Base-by-base conservation (phyloP, 1,139 yeast genomes). In the Taphrina wiesneri region DNA sequence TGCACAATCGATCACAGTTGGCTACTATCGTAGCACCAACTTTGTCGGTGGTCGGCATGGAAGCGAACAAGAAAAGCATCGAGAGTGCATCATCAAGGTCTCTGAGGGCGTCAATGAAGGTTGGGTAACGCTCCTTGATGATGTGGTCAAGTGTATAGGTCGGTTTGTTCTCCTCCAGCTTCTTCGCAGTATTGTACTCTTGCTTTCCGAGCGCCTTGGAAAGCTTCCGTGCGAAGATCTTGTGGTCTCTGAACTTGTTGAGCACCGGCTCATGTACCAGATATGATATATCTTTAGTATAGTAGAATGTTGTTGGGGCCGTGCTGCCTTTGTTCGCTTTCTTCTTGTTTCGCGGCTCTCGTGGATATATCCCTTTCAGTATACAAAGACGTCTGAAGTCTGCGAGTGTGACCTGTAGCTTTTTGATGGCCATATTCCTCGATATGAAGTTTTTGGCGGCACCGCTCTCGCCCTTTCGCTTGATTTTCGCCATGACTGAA, bases 281-380 rank as follows among this genome's bases (percentile, higher is more conserved):
- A 77, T 92, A 95, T 77, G 92, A 96, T 71, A 93, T 93, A 77
- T 93, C 99, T 77, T 92, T 93, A 70, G 87, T 78, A 77, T 92
- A 93, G 79, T 95, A 93, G 77, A 95, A 95, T 2, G 99, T 95
- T 30, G 88, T 89, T 59, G 96, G 97, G 21, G 96, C 96, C 15
- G 97, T 90, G 25, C 96, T 89, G 26, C 99, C 99, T 78, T 90
- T 92, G 78, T 92, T 93, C 69, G 98, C 97, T 83, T 90, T 92
- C 85, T 89, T 91, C 80, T 91, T 92, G 78, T 90, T 91, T 74
- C 95, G 83, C 63, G 99, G 98, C 76, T 93, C 99, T 76, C 99
- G 85, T 67, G 99, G 99, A 77, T 78, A 80, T 69, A 80, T 79
- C 59, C 99, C 99, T 77, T 93, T 93, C 83, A 93, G 90, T 76